A percentile compares a stretch with the other conserved stretches of the same genome.
Conservation (phyloP, 1,284 basidiomycete species). For the Tetrapyrgos nigripes region DNA sequence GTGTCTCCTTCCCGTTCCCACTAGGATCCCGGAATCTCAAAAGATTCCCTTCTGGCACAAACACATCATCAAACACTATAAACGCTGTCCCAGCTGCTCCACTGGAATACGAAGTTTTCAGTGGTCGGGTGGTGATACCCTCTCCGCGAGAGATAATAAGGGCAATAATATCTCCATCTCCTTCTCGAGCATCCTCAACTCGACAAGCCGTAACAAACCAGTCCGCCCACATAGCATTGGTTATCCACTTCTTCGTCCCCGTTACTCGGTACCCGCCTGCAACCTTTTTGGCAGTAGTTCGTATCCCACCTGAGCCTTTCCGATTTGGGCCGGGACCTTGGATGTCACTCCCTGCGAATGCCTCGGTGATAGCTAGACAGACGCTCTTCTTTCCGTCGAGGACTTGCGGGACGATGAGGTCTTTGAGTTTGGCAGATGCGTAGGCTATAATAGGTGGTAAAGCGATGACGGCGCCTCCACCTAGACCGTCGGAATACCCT, state of each 20-base stretch:
- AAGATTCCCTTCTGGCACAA: constrained; percentile 80
- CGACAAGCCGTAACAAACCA: constrained; percentile 69
- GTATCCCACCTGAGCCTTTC: constrained; percentile 49
- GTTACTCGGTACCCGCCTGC: constrained; percentile 45
- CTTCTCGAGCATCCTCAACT: constrained; percentile 40
- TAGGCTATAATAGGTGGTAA: constrained; percentile 72
- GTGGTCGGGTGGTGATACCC: constrained; percentile 78
- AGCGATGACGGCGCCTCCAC: constrained; percentile 64
- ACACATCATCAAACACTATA: constrained; percentile 85
- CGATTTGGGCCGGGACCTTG: not conserved
- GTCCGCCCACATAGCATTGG: constrained; percentile 67
- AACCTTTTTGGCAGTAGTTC: constrained; percentile 41
- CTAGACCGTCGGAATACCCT: constrained; percentile 46
- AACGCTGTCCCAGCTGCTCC: constrained; percentile 77
- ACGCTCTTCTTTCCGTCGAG: constrained; percentile 70
- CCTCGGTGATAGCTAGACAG: constrained; percentile 80
- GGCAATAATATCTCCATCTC: constrained; percentile 69
- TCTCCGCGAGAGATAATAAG: constrained; percentile 78
- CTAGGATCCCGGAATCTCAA: constrained; percentile 81
- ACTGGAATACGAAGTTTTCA: constrained; percentile 79
- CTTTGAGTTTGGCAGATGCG: constrained; percentile 63
- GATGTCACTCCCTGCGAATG: constrained; percentile 70
- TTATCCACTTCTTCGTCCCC: constrained; percentile 78
- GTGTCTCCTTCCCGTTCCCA: not conserved
- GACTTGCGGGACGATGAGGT: constrained; percentile 70